Evolutionary conservation across 176 grass and related monocot genomes (phyloP), one percentile per base, ranked within the genome.

Genomic region (Oryza glumipatula): DNA sequence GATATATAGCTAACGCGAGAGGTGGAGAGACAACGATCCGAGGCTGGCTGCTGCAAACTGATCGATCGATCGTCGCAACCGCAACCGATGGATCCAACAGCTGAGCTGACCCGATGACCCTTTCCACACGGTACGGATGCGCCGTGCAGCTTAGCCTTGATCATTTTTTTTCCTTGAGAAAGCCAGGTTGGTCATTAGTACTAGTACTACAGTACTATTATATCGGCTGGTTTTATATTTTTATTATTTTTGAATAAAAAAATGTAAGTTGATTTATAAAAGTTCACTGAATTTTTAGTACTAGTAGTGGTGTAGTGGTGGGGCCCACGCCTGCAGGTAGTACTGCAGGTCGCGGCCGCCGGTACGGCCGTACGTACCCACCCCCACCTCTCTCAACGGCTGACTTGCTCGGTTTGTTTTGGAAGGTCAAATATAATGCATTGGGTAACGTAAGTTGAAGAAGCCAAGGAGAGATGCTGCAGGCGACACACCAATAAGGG

Each of bases 341-440:
- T 52, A 22, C 68, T 76, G 49, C 28, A 12, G 23, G 21, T 51
- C 3, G 47, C 21, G 67, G 68, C 22, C 39, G 70, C 52, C 70
- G 89, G 89, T 70, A 91, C 76, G 72, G 51, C 85, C 89, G 85
- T 88, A 80, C 89, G 80, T 71, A 87, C 61, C 49, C 10, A 24
- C 17, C 70, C 76, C 43, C 33, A 35, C 81, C 5, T 9, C 23
- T 41, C 39, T 41, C 39, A 9, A 41, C 39, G 39, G 39, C 7
- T 41, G 6, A 41, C 39, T 41, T 41, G 39, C 39, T 41, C 7
- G 39, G 38, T 1, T 41, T 41, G n/a, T 63, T 76, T 80, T 68
- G 12, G 64, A 35, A 70, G 22, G 89, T 87, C 84, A 90, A 32
- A 68, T 44, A 0, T 11, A 44, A 44, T 22, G 47, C 61, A 36